Conservation (phyloP, 2,329 filamentous ascomycete genomes). For the Orbilia quercus region DNA sequence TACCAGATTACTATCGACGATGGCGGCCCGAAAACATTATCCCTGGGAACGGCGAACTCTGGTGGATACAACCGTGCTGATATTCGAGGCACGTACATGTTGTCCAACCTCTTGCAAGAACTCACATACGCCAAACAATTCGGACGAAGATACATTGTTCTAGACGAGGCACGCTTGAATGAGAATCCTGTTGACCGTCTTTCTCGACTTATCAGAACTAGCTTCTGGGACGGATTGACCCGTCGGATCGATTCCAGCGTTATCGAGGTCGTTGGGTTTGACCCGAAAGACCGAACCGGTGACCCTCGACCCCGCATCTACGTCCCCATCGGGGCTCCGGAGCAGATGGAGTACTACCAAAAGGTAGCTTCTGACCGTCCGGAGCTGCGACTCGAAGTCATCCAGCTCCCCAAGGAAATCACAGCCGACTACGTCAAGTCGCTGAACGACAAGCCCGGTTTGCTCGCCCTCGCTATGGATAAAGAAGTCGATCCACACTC, state of each 20-base stretch:
- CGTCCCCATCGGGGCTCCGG: constrained; percentile 82
- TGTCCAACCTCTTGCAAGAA: constrained; percentile 95
- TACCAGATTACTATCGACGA: constrained; percentile 99
- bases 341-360: constrained; percentile 89
- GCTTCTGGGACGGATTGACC: constrained; percentile 93
- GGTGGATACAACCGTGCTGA: constrained; percentile 89
- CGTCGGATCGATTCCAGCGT: constrained; percentile 87
- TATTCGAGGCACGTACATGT: constrained; percentile 94
- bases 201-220: constrained; percentile 83
- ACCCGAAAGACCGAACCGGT: constrained; percentile 94
- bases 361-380: constrained; percentile 81
- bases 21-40: constrained; percentile 87
- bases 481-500: constrained; percentile 75
- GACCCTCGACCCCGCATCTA: constrained; percentile 93
- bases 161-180: constrained; percentile 89
- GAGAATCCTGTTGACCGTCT: constrained; percentile 94
- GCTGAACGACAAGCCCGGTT: constrained; percentile 85
- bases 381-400: constrained; percentile 87
- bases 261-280: constrained; percentile 84
- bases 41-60: constrained; percentile 84
- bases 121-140: constrained; percentile 91
- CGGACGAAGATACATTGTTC: constrained; percentile 85
- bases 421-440: constrained; percentile 75
- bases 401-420: constrained; percentile 78
- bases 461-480: constrained; percentile 90